phyloP scores from a whole-genome alignment of 192 early-diverging fungal species.

The Rhizophagus prolifer region DNA sequence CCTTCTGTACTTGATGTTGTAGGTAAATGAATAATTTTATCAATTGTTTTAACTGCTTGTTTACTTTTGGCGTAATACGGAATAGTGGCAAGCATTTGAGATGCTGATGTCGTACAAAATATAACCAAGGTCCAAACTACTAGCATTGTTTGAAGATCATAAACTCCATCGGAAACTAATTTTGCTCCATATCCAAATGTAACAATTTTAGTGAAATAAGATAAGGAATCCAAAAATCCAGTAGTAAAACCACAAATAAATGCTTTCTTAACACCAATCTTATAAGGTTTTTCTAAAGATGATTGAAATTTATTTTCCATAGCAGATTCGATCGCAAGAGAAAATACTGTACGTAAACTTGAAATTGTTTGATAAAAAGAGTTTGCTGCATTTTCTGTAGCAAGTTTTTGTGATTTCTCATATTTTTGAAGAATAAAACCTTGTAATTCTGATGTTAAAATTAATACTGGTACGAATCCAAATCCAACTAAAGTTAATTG shows the following conservation, averaged over 20 bases:
- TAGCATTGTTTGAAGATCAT: slow-evolving; percentile 24
- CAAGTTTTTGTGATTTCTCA: slow-evolving; percentile 17
- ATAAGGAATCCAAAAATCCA: slow-evolving; percentile 8
- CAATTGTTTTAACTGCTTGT: slow-evolving; percentile 11
- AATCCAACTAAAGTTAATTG: slow-evolving; percentile 27
- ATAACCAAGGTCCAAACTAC: slow-evolving; percentile 25
- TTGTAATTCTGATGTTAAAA: slow-evolving; percentile 5
- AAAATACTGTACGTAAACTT: slow-evolving; percentile 21
- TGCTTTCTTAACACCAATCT: slow-evolving; percentile 26
- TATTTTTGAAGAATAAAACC: slow-evolving; percentile 13
- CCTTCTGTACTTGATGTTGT: background rate
- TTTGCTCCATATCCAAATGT: slow-evolving; percentile 26
- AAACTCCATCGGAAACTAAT: slow-evolving; percentile 7
- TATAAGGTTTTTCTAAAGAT: background rate
- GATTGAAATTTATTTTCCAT: slow-evolving; percentile 8
- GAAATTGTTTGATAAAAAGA: slow-evolving; percentile 27
- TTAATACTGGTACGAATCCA: slow-evolving; percentile 8
- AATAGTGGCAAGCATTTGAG: background rate
- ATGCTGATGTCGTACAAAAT: slow-evolving; percentile 23
- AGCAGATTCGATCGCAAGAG: slow-evolving; percentile 3
- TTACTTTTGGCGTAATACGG: slow-evolving; percentile 24
- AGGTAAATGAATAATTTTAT: slow-evolving; percentile 10
- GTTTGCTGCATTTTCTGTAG: slow-evolving; percentile 16
- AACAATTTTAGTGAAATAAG: slow-evolving; percentile 11
- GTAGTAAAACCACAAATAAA: background rate